Conservation (phyloP, 73 alveolate species). For the Blepharisma stoltei region DNA sequence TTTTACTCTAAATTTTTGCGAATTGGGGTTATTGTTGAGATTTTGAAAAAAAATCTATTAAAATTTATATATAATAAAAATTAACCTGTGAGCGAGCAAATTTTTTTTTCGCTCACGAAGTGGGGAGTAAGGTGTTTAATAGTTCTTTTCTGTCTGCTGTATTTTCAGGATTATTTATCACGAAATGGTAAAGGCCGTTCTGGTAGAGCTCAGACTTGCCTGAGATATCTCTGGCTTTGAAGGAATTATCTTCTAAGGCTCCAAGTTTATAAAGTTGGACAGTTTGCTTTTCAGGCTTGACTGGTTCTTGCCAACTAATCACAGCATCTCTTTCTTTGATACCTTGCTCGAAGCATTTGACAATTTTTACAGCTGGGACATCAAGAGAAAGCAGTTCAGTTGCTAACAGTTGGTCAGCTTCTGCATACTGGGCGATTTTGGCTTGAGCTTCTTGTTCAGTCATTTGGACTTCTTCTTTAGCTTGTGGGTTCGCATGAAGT, state of each 20-base stretch:
- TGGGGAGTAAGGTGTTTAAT: background rate
- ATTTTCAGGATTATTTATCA: background rate
- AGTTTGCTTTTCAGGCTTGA: background rate
- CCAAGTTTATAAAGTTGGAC: background rate
- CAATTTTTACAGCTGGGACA: background rate
- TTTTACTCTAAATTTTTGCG: background rate
- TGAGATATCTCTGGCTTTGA: background rate
- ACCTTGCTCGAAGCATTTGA: constrained; percentile 15
- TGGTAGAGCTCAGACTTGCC: constrained; percentile 24
- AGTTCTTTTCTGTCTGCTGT: background rate
- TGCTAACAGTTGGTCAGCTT: constrained; percentile 11
- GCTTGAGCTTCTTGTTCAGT: constrained; percentile 23
- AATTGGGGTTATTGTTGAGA: background rate
- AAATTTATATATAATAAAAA: too few relatives aligned
- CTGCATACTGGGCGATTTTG: background rate
- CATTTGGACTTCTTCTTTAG: background rate
- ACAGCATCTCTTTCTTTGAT: constrained; percentile 5
- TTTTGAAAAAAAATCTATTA: background rate
- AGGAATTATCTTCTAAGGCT: background rate
- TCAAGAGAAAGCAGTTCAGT: constrained; percentile 6
- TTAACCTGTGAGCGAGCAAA: too few relatives aligned
- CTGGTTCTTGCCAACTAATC: background rate
- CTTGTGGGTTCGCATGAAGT: background rate
- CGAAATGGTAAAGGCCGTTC: constrained; percentile 5
- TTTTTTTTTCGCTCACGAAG: too few relatives aligned